Evolutionary conservation across 768 basidiomycete species (phyloP).

Genomic region (Tricholoma saponaceum): DNA sequence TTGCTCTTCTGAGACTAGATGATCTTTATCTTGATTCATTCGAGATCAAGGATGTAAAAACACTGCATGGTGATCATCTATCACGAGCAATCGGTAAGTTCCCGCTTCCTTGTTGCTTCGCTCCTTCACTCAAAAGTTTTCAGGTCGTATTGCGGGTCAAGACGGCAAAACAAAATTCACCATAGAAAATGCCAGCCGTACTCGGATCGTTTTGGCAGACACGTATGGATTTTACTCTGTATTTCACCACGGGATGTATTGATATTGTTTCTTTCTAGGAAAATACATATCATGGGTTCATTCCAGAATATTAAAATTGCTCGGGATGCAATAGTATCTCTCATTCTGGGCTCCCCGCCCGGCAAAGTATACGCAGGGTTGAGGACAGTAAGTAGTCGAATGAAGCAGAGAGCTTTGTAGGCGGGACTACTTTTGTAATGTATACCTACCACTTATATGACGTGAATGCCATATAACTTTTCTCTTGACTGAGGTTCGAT

Average conservation of each 20-base stretch:
- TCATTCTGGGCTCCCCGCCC: slow-evolving; percentile 93
- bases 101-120: neutral
- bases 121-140: slow-evolving; percentile 5
- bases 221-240: slow-evolving; percentile 54
- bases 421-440: neutral
- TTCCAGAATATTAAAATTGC: slow-evolving; percentile 99
- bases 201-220: slow-evolving; percentile 97
- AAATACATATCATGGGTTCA: slow-evolving; percentile 98
- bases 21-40: slow-evolving; percentile 98
- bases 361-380: slow-evolving; percentile 92
- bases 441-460: neutral
- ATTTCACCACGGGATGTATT: neutral
- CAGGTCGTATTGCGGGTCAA: slow-evolving; percentile 96
- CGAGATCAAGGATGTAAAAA: slow-evolving; percentile 99
- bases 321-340: slow-evolving; percentile 90
- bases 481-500: neutral
- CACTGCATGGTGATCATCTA: slow-evolving; percentile 94
- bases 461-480: neutral
- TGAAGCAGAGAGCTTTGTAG: slow-evolving; percentile 77
- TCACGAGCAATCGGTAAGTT: slow-evolving; percentile 89
- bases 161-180: slow-evolving; percentile 99
- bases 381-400: slow-evolving; percentile 85
- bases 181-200: slow-evolving; percentile 95
- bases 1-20: slow-evolving; percentile 91
- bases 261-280: slow-evolving; percentile 43